Conservation (phyloP, 768 basidiomycete genomes). For the Lentinula guzmanii region DNA sequence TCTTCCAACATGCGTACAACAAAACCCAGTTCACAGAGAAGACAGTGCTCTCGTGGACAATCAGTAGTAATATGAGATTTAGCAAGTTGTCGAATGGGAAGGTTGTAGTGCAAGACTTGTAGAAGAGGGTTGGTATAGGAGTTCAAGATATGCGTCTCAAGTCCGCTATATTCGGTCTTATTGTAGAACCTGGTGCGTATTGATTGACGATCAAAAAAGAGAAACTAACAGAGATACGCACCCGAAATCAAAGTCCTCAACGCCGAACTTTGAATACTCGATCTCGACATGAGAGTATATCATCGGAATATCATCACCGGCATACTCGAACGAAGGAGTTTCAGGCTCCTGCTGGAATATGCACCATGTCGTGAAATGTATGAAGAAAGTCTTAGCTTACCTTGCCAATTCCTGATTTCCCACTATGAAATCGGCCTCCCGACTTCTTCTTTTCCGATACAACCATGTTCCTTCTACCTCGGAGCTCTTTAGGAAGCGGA, state of each 20-base stretch:
- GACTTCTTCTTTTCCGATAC: conserved; percentile 43
- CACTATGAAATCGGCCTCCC: conserved; percentile 81
- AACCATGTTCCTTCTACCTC: conserved; percentile 78
- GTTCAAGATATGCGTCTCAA: conserved; percentile 96
- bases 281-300: conserved; percentile 93
- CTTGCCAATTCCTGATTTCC: conserved; percentile 47
- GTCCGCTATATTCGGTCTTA: conserved; percentile 80
- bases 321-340: conserved; percentile 44
- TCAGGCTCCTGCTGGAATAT: conserved; percentile 43
- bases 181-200: conserved; percentile 75
- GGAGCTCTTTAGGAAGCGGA: conserved; percentile 76
- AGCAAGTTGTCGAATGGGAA: conserved; percentile 73
- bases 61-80: conserved; percentile 89
- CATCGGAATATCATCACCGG: conserved; percentile 60
- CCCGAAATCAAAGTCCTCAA: conserved; percentile 99
- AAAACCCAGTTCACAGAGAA: conserved; percentile 94
- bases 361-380: background rate
- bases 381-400: conserved; percentile 24
- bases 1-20: conserved; percentile 94
- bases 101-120: conserved; percentile 84
- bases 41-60: conserved; percentile 86
- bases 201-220: background rate
- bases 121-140: conserved; percentile 92
- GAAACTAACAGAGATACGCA: conserved; percentile 24
- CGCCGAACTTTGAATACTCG: conserved; percentile 96